Conservation (phyloP, 108 stramenopile genomes). For the Thalassiosira profunda region DNA sequence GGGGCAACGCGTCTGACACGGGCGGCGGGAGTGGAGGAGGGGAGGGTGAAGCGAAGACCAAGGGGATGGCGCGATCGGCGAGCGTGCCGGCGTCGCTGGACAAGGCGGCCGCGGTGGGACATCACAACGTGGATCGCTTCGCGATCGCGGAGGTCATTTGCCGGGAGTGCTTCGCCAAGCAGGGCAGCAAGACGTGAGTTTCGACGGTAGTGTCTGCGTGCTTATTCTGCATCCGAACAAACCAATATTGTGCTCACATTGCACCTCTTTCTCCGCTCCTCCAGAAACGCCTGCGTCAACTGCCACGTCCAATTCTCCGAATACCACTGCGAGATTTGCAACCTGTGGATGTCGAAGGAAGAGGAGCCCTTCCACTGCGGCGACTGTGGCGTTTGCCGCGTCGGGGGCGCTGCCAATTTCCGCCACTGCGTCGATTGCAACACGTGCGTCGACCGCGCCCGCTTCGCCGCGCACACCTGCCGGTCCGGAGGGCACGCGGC, state of each 20-base stretch:
- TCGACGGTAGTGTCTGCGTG: too few relatives aligned
- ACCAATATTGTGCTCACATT: too few relatives aligned
- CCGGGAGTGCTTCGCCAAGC: constrained; percentile 74
- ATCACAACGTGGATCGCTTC: constrained; percentile 80
- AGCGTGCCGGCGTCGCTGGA: constrained; percentile 30
- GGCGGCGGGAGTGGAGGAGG: background rate
- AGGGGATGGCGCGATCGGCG: constrained; percentile 16
- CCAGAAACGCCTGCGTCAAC: constrained; percentile 80
- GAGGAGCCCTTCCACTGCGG: constrained; percentile 85
- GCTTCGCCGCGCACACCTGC: constrained; percentile 80
- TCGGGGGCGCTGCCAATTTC: constrained; percentile 82
- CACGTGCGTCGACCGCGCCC: constrained; percentile 84
- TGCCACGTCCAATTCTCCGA: constrained; percentile 79
- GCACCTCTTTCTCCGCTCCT: too few relatives aligned
- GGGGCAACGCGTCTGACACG: background rate
- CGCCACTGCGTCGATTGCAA: constrained; percentile 88
- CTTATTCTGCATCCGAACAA: too few relatives aligned
- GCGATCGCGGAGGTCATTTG: constrained; percentile 78
- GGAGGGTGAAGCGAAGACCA: constrained; percentile 4
- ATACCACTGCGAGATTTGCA: constrained; percentile 85
- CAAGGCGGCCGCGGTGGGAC: constrained; percentile 55
- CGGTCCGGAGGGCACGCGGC: constrained; percentile 86
- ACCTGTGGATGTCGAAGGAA: constrained; percentile 87
- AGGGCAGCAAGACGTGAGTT: constrained; percentile 50
- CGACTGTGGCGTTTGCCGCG: constrained; percentile 88